These are phyloP conservation scores for Isatis tinctoria DNA, from an alignment of 345 rosid genomes.

Conservation along the genomic window DNA sequence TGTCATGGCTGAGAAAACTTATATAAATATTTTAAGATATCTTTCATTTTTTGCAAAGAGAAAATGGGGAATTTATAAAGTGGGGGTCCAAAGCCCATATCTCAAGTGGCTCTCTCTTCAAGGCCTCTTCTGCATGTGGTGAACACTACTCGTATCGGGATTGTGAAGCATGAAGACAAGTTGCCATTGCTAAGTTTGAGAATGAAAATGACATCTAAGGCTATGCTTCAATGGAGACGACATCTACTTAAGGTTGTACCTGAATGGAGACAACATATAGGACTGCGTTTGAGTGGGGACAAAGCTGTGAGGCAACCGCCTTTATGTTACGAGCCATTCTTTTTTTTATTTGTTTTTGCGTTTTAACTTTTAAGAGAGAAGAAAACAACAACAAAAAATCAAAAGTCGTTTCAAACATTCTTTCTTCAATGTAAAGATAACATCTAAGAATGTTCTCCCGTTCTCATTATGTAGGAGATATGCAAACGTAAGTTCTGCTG, in stretches of 20 bases:
- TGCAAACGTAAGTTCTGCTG: background rate
- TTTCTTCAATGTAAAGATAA: background rate
- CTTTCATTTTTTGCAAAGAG: too few relatives aligned
- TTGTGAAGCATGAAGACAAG: background rate
- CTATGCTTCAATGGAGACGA: background rate
- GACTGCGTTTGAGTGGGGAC: background rate
- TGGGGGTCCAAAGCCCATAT: too few relatives aligned
- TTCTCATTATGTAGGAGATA: background rate
- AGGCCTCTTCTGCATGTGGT: too few relatives aligned
- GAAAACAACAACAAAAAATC: background rate
- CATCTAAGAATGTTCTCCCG: background rate
- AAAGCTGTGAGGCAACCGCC: constrained; percentile 14
- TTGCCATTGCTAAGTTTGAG: background rate
- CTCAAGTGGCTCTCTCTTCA: too few relatives aligned
- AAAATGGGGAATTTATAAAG: too few relatives aligned
- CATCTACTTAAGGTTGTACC: background rate
- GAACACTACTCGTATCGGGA: background rate
- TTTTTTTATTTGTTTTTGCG: background rate
- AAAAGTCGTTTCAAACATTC: background rate
- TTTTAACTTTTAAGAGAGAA: background rate
- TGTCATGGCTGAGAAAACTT: too few relatives aligned
- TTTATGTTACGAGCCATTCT: background rate
- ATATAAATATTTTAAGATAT: too few relatives aligned
- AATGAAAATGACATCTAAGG: background rate
- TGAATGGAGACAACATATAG: background rate